phyloP scores from a whole-genome alignment of 1,284 basidiomycete genomes.

The Phellopilus nigrolimitatus region DNA sequence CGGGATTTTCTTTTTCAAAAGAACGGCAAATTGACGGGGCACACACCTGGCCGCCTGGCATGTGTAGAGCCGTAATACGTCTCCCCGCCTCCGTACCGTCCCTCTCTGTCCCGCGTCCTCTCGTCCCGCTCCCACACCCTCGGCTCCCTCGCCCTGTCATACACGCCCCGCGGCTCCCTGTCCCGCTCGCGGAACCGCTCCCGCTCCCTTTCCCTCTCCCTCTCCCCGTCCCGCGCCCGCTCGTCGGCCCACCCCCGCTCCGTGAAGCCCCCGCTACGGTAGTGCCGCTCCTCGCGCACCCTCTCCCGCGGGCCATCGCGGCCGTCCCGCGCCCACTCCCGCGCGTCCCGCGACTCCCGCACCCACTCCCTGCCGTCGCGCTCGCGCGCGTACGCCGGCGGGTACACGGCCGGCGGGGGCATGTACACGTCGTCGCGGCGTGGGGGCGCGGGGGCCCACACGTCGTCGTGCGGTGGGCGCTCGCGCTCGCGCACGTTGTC shows the following conservation, averaged over 20 bases:
- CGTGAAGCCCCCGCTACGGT: neutral
- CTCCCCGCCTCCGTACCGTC: conserved; percentile 1
- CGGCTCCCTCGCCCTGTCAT: conserved; percentile 8
- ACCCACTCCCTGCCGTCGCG: conserved; percentile 8
- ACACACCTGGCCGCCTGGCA: conserved; percentile 10
- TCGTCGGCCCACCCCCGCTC: conserved; percentile 12
- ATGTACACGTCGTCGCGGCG: neutral
- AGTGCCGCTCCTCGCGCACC: conserved; percentile 10
- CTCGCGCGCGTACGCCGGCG: conserved; percentile 4
- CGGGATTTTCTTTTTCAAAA: neutral
- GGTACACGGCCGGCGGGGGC: neutral
- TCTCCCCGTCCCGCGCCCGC: conserved; percentile 2
- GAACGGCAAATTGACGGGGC: neutral
- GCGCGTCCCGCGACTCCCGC: conserved; percentile 6
- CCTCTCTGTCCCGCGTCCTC: neutral
- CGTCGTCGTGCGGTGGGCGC: neutral
- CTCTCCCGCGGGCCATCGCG: too few species aligned
- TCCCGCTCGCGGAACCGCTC: conserved; percentile 7
- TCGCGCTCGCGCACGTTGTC: conserved; percentile 5
- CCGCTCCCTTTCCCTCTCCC: conserved; percentile 12
- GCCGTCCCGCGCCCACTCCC: conserved; percentile 10
- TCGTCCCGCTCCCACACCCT: conserved; percentile 12
- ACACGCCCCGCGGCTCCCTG: conserved; percentile 6
- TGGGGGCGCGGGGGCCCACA: neutral
- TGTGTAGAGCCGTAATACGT: conserved; percentile 8